Evolutionary conservation across 805 yeast genomes (phyloP), one percentile per base, ranked within the genome.

Genomic region (Candida ovalis): DNA sequence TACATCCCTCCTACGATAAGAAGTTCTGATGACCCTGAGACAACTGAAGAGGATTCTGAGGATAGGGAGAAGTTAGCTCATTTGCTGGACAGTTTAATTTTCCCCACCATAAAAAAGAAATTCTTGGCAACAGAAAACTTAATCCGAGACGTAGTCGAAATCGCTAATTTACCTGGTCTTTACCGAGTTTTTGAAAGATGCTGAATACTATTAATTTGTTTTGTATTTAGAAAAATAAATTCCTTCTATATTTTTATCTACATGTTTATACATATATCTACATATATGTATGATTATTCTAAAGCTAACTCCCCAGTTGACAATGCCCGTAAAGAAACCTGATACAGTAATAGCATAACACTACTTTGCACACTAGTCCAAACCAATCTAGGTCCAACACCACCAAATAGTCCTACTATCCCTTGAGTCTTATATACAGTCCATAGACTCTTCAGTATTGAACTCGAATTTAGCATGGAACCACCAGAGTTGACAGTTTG

Each of bases 361-460:
- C 96, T 87, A 66, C 96, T 88, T 66, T 94, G 99, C 18, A 91
- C 73, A 53, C 96, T 87, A 0, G 98, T 92, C 99, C 99, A 94
- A 4, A 94, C 85, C 55, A 90, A 83, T 53, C 99, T 76, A 1
- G 99, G 99, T 0, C 97, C 97, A 5, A 94, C 96, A 1, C 99
- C 99, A 28, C 91, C 80, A 67, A 94, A 92, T 36, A 89, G 72
- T 0, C 96, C 96, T 1, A 76, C 50, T 0, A 84, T 45, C 1
- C 99, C 98, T 64, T 94, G 97, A 23, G 76, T 70, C 46, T 67
- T 75, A 62, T 84, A 86, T 4, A 94, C 80, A 7, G 74, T 70
- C 27, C 59, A 55, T 37, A 87, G 61, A 18, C 86, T 84, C 43
- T 70, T 69, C 30, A 72, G 44, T 1, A 84, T 77, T 2, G 86